Base-by-base conservation (phyloP, 192 early-diverging fungal species). In the Spizellomyces punctatus region DNA sequence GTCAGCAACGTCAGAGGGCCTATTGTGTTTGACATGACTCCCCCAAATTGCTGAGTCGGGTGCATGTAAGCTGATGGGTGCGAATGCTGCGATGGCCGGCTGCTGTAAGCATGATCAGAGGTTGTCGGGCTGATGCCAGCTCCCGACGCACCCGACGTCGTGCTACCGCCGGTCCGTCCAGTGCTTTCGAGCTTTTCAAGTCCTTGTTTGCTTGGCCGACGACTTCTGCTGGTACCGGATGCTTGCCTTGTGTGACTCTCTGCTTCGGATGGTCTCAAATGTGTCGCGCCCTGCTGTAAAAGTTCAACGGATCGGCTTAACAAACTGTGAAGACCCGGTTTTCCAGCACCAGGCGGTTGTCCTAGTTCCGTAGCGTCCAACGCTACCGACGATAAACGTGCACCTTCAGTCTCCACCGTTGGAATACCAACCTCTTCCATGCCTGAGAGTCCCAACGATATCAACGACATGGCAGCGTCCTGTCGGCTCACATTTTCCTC, bases 301-400 rank as follows among this genome's bases (percentile, higher is more conserved):
- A 69, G 68, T 44, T 64, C 71, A 2, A 46, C 62, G 19, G 71
- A 64, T 9, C 71, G 61, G 27, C 49, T 64, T 12, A 72, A 36
- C 43, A 72, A 48, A 46, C 42, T 64, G 49, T 41, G 58, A 16
- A 71, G 27, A 10, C 59, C 44, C 17, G 69, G 43, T 19, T 54
- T 54, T 4, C 50, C 50, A 36, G 27, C 27, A 36, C 27, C 27
- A 36, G 27, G 27, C 17, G 50, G 50, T 19, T 54, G 50, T n/a
- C 12, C 50, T n/a, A 12, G 50, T 19, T n/a, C 12, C 14, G 12
- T 19, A 54, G 17, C 17, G 17, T 54, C 50, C 27, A 36, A 36
- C 27, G 27, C 27, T 3, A 36, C 27, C 27, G 27, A 36, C 27
- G 27, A 0, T 36, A 36, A 36, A 36, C 27, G 27, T 36, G 27